Evolutionary conservation across 768 basidiomycete species (phyloP).

Genomic region (Panaeolus cyanescens): DNA sequence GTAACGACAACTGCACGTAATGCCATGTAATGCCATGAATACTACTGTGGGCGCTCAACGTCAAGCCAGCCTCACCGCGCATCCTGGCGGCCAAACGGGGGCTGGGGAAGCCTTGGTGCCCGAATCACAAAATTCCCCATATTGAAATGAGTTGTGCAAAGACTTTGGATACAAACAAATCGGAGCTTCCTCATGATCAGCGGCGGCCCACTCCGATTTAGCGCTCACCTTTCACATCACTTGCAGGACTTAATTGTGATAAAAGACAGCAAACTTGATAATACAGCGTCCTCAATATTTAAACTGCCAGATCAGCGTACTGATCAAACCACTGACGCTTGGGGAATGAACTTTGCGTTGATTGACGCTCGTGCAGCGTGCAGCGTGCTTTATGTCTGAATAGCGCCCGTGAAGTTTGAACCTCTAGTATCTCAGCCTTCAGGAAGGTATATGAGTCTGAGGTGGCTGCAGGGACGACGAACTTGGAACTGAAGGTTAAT

Average conservation of each 20-base stretch:
- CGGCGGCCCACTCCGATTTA: neutral
- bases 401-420: constrained; percentile 74
- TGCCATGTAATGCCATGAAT: too few relatives aligned
- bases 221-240: neutral
- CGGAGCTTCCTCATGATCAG: neutral
- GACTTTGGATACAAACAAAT: neutral
- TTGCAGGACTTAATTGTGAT: constrained; percentile 51
- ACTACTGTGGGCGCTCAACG: too few relatives aligned
- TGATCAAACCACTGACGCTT: constrained; percentile 57
- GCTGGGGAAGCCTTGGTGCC: too few relatives aligned
- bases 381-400: constrained; percentile 85
- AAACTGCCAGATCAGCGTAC: constrained; percentile 23
- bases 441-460: constrained; percentile 73
- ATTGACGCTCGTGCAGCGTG: constrained; percentile 93
- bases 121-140: too few relatives aligned
- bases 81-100: too few relatives aligned
- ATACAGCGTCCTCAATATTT: constrained; percentile 87
- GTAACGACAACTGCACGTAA: too few relatives aligned
- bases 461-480: too few relatives aligned
- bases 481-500: too few relatives aligned
- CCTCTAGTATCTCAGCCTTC: constrained; percentile 80
- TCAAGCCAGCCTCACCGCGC: too few relatives aligned
- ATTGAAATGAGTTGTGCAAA: neutral
- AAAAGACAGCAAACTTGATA: constrained; percentile 90
- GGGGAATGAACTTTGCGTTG: constrained; percentile 89